These are phyloP conservation scores for Aspergillus alliaceus DNA, from an alignment of 2,329 filamentous ascomycete genomes.

Conservation along the genomic window DNA sequence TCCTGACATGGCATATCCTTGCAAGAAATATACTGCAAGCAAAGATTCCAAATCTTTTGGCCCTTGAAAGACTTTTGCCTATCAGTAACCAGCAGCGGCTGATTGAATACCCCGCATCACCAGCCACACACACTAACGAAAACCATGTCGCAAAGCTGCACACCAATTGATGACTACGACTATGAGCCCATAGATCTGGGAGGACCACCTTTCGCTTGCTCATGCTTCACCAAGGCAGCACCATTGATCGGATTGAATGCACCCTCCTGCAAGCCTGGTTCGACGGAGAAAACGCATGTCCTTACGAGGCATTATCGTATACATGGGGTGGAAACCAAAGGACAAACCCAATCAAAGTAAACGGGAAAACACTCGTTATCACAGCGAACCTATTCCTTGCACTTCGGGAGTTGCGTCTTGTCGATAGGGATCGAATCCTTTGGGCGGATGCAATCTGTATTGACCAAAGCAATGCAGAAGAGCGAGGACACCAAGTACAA, in stretches of 20 bases:
- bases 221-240: neutral
- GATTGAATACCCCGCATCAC: too few species aligned
- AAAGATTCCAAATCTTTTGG: too few species aligned
- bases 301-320: neutral
- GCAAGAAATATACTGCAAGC: too few species aligned
- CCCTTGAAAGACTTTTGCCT: too few species aligned
- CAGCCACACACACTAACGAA: too few species aligned
- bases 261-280: neutral
- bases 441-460: too few species aligned
- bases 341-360: neutral
- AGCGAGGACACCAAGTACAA: neutral
- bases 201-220: neutral
- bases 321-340: neutral
- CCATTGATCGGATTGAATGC: neutral
- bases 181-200: neutral
- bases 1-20: too few species aligned
- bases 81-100: too few species aligned
- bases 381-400: neutral
- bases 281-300: neutral
- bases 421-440: neutral
- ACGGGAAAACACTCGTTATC: fast-evolving
- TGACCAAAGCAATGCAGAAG: neutral
- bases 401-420: neutral
- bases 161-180: too few species aligned
- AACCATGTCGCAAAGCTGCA: too few species aligned